Evolutionary conservation across 208 protist species (phyloP), one percentile per base, ranked within the genome.

Genomic region (Wallacemonas collosoma): DNA sequence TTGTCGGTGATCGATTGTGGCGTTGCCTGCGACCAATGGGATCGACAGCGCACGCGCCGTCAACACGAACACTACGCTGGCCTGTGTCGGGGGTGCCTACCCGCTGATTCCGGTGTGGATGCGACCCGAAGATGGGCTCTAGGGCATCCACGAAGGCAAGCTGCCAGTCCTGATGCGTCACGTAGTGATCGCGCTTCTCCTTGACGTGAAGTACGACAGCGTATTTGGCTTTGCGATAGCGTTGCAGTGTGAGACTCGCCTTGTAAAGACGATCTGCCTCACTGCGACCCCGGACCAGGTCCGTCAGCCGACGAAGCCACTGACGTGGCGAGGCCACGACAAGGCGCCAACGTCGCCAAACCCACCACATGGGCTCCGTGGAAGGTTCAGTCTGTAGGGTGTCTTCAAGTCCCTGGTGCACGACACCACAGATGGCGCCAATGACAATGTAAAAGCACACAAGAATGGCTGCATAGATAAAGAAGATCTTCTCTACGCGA

Each of bases 391-490:
- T 38, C 43, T 65, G 36, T 3, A 65, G 40, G 7, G 60, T 65
- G 9, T 65, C 41, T 8, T 65, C 60, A 65, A 53, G 50, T 3
- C 41, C 60, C 39, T 65, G 60, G 12, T 17, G 60, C 41, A 41
- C 43, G 5, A 65, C 60, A 7, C 60, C 60, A 12, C 41, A 65
- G 39, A 65, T 11, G 43, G 60, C 60, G 3, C 60, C 60, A 41
- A 65, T 6, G n/a, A 50, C 39, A 68, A 70, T 64, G 62, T 80
- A 82, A 6, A 68, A 57, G 68, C 72, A 82, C 44, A 86, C 2
- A 35, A 87, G 70, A n/a, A 72, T n/a, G 45, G 70, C 79, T 6
- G 77, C 69, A 15, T 72, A 75, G 11, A 88, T 56, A n/a, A 77
- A 36, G 60, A 85, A 85, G 11, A 73, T 70, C 38, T 69, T 53